Evolutionary conservation across 768 basidiomycete species (phyloP), one percentile per base, ranked within the genome.

Genomic region (Leccinum broughii): DNA sequence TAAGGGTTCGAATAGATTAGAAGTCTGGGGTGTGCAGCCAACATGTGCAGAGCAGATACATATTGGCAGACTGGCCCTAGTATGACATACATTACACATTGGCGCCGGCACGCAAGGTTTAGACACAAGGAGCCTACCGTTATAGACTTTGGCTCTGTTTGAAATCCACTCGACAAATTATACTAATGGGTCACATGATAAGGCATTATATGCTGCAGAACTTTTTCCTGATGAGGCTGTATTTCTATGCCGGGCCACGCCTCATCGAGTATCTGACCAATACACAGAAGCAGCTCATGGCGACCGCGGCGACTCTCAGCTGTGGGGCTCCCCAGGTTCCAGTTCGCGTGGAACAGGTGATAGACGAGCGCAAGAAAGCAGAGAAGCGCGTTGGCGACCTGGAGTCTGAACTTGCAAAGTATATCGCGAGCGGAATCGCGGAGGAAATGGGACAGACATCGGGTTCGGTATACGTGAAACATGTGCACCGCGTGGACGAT

Each of bases 201-300:
- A 26, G 26, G 26, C 26, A 26, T 26, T 26, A 26, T 26, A 26
- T 26, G 26, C 26, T 5, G 26, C 26, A 26, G 26, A 26, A 26
- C 26, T 26, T 26, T 26, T 26, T 26, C 26, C 26, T 26, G 26
- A 26, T 26, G 26, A 86, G 92, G 26, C 80, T 95, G 5, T 91
- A 86, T 76, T 95, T 97, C 77, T 80, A 90, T 54, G 77, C 86
- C n/a, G 94, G 93, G 5, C 87, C 89, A 15, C 86, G 93, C 24
- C 80, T 93, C 6, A 82, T 89, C 49, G 68, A 77, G 2, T 80
- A 90, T 67, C 77, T 94, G 56, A 77, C 82, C 3, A 77, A 82
- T 3, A 78, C 85, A 0, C 88, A 92, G 65, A 70, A 74, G 11
- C 69, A 81, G 5, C 78, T 94, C 35, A 77, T 84, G 3, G 72